phyloP scores from a whole-genome alignment of 257 asterid species.

The Nemophila menziesii region DNA sequence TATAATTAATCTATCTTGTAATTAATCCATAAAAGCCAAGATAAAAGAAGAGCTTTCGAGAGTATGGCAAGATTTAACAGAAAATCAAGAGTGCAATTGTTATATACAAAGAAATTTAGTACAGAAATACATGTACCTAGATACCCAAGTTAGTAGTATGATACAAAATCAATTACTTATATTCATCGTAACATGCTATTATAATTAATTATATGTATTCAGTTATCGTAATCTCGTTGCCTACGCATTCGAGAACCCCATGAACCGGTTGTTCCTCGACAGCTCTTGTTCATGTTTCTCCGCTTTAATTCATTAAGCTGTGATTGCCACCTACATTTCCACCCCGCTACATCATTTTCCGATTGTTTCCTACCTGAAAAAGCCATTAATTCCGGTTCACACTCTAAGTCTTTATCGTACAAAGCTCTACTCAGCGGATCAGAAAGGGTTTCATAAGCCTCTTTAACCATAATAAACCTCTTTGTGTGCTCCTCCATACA shows the following conservation, averaged over 20 bases:
- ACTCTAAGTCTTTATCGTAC: conserved; percentile 4
- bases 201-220: no score
- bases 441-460: conserved; percentile 8
- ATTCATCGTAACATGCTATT: no score
- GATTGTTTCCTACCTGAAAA: neutral
- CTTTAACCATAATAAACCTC: conserved; percentile 7
- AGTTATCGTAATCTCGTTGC: neutral
- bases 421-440: conserved; percentile 1
- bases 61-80: no score
- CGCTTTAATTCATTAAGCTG: conserved; percentile 3
- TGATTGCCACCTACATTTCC: conserved; percentile 1
- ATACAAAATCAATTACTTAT: neutral
- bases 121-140: neutral
- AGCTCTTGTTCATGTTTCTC: conserved; percentile 2
- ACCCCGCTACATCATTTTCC: neutral
- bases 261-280: neutral
- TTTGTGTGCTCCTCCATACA: conserved; percentile 6
- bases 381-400: no score
- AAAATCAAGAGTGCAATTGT: no score
- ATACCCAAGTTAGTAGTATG: neutral
- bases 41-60: no score
- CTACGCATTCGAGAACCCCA: conserved; percentile 1
- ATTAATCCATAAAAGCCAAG: no score
- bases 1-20: no score
- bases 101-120: no score